phyloP scores from a whole-genome alignment of 768 basidiomycete genomes.

The Lactarius quietus region DNA sequence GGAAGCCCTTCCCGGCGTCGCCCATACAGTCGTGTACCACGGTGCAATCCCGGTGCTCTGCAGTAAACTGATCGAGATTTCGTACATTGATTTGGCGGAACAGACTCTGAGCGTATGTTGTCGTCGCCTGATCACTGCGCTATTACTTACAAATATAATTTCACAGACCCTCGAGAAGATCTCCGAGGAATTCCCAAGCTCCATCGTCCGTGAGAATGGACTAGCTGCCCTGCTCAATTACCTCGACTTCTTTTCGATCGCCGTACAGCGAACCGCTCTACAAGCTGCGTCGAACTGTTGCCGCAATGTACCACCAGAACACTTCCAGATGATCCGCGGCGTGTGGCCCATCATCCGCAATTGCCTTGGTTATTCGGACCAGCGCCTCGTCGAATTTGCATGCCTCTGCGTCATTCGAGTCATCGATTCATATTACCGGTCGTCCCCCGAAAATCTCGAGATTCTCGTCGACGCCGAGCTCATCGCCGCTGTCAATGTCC shows the following conservation, averaged over 20 bases:
- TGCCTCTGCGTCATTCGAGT: slow-evolving; percentile 93
- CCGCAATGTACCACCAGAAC: slow-evolving; percentile 84
- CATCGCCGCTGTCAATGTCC: slow-evolving; percentile 78
- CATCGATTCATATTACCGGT: slow-evolving; percentile 87
- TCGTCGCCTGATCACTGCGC: slow-evolving; percentile 7
- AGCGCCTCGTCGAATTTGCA: slow-evolving; percentile 95
- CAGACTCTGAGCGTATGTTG: slow-evolving; percentile 91
- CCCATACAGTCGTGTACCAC: slow-evolving; percentile 96
- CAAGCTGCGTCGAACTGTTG: slow-evolving; percentile 98
- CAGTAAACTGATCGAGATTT: slow-evolving; percentile 95
- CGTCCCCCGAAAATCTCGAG: slow-evolving; percentile 83
- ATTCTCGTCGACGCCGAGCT: slow-evolving; percentile 73
- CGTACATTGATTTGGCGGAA: slow-evolving; percentile 96
- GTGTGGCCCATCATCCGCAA: slow-evolving; percentile 93
- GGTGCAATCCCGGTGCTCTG: slow-evolving; percentile 98
- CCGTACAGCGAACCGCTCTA: slow-evolving; percentile 93
- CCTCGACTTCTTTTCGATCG: slow-evolving; percentile 98
- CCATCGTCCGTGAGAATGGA: slow-evolving; percentile 95
- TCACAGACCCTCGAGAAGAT: slow-evolving; percentile 94
- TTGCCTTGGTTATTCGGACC: slow-evolving; percentile 88
- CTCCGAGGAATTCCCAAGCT: slow-evolving; percentile 93
- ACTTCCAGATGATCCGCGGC: slow-evolving; percentile 83
- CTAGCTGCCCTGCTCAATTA: slow-evolving; percentile 90
- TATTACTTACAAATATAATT: slow-evolving; percentile 22
- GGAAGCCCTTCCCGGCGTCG: slow-evolving; percentile 97